Evolutionary conservation across 208 protist genomes (phyloP).

Genomic region (Trichomonas tenax): DNA sequence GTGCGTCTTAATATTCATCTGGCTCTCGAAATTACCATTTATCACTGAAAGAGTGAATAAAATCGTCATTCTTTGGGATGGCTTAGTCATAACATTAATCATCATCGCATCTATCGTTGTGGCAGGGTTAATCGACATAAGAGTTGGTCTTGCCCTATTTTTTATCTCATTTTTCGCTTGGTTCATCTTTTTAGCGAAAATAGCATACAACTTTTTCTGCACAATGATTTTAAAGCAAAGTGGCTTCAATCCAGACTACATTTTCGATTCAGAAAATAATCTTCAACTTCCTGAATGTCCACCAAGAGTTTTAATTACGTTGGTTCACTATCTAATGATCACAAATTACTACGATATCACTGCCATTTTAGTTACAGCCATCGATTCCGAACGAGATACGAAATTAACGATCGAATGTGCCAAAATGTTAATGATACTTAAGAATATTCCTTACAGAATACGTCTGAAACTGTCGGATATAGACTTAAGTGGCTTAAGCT

Average conservation of each 20-base stretch:
- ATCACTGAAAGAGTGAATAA: neutral
- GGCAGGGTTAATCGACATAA: neutral
- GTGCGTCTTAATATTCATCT: neutral
- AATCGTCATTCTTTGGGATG: neutral
- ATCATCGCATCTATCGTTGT: neutral
- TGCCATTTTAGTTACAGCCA: neutral
- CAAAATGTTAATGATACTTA: neutral
- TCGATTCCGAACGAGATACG: neutral
- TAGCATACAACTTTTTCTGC: neutral
- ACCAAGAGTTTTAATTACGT: neutral
- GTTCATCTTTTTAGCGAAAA: neutral
- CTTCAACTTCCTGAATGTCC: neutral
- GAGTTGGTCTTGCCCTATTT: neutral
- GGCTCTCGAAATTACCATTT: neutral
- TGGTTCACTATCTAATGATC: neutral
- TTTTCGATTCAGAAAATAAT: neutral
- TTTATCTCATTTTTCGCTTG: neutral
- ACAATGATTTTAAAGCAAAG: neutral
- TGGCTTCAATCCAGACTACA: neutral
- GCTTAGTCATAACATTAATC: neutral
- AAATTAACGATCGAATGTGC: neutral
- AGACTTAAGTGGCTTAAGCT: neutral
- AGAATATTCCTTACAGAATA: neutral
- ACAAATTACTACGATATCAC: neutral
- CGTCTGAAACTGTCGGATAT: neutral